Base-by-base conservation (phyloP, 1,284 basidiomycete genomes). In the Bjerkandera adusta region DNA sequence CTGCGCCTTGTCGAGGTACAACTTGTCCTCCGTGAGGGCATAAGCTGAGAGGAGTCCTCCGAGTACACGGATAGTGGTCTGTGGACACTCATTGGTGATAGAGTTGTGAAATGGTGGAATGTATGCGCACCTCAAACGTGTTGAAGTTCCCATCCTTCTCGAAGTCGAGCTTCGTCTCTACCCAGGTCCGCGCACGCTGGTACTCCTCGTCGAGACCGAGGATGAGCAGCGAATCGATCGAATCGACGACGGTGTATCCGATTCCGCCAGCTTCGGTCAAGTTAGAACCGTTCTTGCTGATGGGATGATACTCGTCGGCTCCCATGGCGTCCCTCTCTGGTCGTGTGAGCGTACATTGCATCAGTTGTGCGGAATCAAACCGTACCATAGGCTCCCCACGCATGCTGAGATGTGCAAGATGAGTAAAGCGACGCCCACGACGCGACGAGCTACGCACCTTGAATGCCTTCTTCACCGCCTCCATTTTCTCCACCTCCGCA, bases 241-340 rank as follows among this genome's bases (percentile, higher is more conserved):
- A 81, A 58, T 94, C 92, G 33, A 84, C 75, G 27, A 94, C 81
- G 24, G 83, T 90, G 63, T 92, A 94, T 10, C 92, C 93, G 45
- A 96, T 85, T 3, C 89, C 89, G 12, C 87, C 87, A 0, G 80
- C 80, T 4, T 66, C 52, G 0, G 86, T 85, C 15, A 95, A 74
- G 63, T 95, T 92, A 2, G 77, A 76, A 1, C 92, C 93, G n/a
- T 66, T 68, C 47, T 74, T 75, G 39, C 78, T 79, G 18, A 96
- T 75, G 1, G 93, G 92, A 59, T 94, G 89, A 56, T 91, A 93
- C 63, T 94, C 90, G 65, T 96, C 93, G 47, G 73, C 75, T 1
- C 93, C 92, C 81, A 90, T 92, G 1, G 92, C 92, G 64, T 95
- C 83, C 43, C 80, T 73, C 68, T 92, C 91, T 91, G 70, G 36